A percentile compares a stretch with the other conserved stretches of the same genome.
These are phyloP conservation scores for Achaetomium macrosporum DNA, from an alignment of 2,329 filamentous ascomycete genomes.

Conservation along the genomic window DNA sequence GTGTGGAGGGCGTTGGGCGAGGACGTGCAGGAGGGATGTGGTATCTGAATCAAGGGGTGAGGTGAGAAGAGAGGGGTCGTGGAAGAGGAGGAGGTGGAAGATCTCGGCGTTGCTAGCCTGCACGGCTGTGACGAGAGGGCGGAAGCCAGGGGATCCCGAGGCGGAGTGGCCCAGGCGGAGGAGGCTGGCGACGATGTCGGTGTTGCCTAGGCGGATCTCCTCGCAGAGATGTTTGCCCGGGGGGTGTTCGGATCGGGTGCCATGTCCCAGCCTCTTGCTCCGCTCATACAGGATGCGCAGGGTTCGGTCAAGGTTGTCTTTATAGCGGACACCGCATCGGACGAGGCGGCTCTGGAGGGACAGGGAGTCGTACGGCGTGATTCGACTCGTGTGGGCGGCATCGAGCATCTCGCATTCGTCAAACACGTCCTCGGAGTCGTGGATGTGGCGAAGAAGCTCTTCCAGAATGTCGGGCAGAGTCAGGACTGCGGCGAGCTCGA, in stretches of 20 bases:
- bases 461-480: slow-evolving; percentile 17
- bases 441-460: slow-evolving; percentile 7
- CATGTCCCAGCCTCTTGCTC: neutral
- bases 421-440: neutral
- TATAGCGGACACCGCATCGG: slow-evolving; percentile 15
- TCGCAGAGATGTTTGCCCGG: slow-evolving; percentile 9
- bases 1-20: slow-evolving; percentile 1
- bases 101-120: slow-evolving; percentile 4
- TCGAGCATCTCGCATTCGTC: slow-evolving; percentile 15
- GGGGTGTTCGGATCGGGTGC: neutral
- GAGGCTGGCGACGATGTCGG: slow-evolving; percentile 12
- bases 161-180: slow-evolving; percentile 11
- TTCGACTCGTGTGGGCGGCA: slow-evolving; percentile 1
- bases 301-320: neutral
- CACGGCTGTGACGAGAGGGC: slow-evolving; percentile 9
- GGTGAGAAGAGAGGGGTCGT: neutral
- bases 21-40: slow-evolving; percentile 4
- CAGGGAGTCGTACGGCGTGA: slow-evolving; percentile 12
- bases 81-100: slow-evolving; percentile 2
- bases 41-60: neutral
- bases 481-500: slow-evolving; percentile 15
- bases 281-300: slow-evolving; percentile 9
- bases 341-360: slow-evolving; percentile 14
- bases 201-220: slow-evolving; percentile 11
- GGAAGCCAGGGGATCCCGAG: slow-evolving; percentile 5